Base-by-base conservation (phyloP, 2,329 filamentous ascomycete species). In the Teratosphaeria nubilosa region DNA sequence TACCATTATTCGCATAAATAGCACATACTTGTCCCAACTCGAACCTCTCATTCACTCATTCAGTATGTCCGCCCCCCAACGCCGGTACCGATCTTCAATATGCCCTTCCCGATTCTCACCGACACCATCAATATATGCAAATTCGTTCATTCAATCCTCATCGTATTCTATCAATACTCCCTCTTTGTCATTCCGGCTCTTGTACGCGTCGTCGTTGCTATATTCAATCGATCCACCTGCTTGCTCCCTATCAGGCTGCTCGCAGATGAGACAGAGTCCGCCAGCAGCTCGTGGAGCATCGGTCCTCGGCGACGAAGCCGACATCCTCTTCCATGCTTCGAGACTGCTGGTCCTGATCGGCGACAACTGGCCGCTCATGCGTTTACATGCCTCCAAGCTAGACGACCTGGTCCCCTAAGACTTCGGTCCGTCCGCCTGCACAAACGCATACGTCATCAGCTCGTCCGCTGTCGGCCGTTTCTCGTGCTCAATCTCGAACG, bases 401-500 rank as follows among this genome's bases (percentile, higher is more conserved):
- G 41, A 48, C 41, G 41, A 48, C 41, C 41, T 20, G 20, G 41
- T 16, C 20, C 41, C 41, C 41, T 48, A 48, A 48, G 41, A 48
- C 20, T 48, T 48, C 20, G 41, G 41, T 48, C 41, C 41, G 41
- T 48, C 41, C 41, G 41, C 41, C 41, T 48, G 41, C 41, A 48
- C 41, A 76, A 97, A 97, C 37, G 85, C 82, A 75, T 88, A 91
- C 58, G 86, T 81, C 74, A 96, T 84, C 65, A 99, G 76, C 69
- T 97, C 91, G 69, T 96, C 91, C 13, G 94, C 94, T 67, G 86
- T 95, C 3, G 94, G 94, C 64, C 94, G 82, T 77, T 89, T 86
- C 73, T 95, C 90, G 74, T 96, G 90, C 68, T 99, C 91, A 68
- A 96, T 86, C 78, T 97, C 91, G 76, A 99, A 99, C 0, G 94